Percentiles rank a stretch among this genome's conserved stretches.
phyloP scores from a whole-genome alignment of 805 yeast species.

The Barnettozyma wickerhamii region DNA sequence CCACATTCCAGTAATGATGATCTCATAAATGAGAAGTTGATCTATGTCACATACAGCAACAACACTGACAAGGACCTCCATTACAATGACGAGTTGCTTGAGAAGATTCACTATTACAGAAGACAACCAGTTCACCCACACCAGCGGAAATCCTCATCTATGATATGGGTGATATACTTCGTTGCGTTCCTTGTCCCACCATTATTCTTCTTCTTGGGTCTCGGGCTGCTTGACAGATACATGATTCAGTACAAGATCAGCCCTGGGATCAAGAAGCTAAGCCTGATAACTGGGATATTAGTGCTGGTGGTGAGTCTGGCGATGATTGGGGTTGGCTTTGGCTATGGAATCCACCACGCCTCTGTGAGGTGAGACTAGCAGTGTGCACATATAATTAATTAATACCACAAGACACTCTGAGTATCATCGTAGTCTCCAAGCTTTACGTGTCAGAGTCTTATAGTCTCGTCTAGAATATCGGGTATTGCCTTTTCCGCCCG shows the following conservation, averaged over 20 bases:
- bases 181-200: constrained; percentile 25
- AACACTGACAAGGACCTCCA: background rate
- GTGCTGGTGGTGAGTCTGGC: constrained; percentile 27
- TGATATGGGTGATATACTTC: constrained; percentile 13
- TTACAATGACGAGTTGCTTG: constrained; percentile 13
- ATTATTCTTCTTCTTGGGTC: constrained; percentile 26
- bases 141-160: background rate
- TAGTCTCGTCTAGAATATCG: too few relatives aligned
- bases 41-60: background rate
- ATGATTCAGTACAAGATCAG: constrained; percentile 8
- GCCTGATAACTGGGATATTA: constrained; percentile 19
- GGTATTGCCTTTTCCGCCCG: too few relatives aligned
- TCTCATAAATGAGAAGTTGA: background rate
- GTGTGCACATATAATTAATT: too few relatives aligned
- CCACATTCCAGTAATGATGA: background rate
- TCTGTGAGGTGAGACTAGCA: background rate
- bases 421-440: too few relatives aligned
- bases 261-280: constrained; percentile 12
- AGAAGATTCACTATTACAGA: constrained; percentile 19
- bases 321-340: constrained; percentile 43
- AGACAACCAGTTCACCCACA: constrained; percentile 3
- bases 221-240: constrained; percentile 21
- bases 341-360: constrained; percentile 16
- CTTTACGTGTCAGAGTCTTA: too few relatives aligned
- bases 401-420: background rate